Percentiles rank a stretch among this genome's conserved stretches.
These are phyloP conservation scores for Komagataella ulmi DNA, from an alignment of 805 yeast species.

Conservation along the genomic window DNA sequence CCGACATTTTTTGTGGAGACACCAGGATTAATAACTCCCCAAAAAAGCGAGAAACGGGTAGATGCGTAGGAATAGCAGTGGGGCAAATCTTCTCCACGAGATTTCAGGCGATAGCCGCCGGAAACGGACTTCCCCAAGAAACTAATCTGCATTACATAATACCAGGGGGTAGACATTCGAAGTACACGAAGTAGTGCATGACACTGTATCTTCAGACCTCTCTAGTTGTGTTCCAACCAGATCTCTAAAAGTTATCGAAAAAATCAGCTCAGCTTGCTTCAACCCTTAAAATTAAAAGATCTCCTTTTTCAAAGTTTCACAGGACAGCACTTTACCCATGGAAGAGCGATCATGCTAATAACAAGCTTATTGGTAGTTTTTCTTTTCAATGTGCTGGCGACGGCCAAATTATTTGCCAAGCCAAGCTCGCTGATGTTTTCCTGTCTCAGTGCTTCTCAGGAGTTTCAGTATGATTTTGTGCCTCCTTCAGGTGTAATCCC, in stretches of 20 bases:
- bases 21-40: too few relatives aligned
- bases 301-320: neutral
- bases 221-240: neutral
- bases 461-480: slow-evolving; percentile 8
- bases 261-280: neutral
- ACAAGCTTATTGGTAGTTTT: neutral
- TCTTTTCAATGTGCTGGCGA: neutral
- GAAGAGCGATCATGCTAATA: neutral
- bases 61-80: too few relatives aligned
- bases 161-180: neutral
- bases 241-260: neutral
- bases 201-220: neutral
- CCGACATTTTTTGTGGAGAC: too few relatives aligned
- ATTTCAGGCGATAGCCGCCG: too few relatives aligned
- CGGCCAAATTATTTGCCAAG: neutral
- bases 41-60: too few relatives aligned
- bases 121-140: too few relatives aligned
- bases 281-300: neutral
- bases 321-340: neutral
- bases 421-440: slow-evolving; percentile 10
- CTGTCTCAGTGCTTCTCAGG: slow-evolving; percentile 8
- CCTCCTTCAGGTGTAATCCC: slow-evolving; percentile 3
- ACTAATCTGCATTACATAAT: too few relatives aligned
- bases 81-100: too few relatives aligned
- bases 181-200: neutral